Evolutionary conservation across 257 asterid genomes (phyloP).

Genomic region (Pogostemon cablin): DNA sequence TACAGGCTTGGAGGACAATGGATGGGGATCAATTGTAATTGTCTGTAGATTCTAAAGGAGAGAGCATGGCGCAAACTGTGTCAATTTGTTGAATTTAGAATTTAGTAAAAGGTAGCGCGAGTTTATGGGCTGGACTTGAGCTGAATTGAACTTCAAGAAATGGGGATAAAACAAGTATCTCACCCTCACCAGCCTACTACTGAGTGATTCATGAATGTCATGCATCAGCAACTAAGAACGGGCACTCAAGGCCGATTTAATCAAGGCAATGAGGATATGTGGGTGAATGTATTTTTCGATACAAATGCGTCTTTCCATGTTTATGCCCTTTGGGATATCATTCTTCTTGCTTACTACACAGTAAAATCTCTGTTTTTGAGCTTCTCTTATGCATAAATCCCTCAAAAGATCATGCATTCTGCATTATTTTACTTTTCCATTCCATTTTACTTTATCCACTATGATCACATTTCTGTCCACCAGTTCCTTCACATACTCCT

Average conservation of each 20-base stretch:
- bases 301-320: neutral
- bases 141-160: no score
- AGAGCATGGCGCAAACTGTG: neutral
- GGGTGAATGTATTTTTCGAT: neutral
- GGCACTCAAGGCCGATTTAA: neutral
- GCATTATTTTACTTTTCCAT: neutral
- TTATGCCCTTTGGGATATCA: neutral
- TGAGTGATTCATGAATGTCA: neutral
- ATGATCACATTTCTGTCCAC: no score
- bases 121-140: neutral
- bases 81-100: no score
- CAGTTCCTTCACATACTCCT: no score
- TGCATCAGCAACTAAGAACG: neutral
- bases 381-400: constrained; percentile 12
- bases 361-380: neutral
- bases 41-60: constrained; percentile 20
- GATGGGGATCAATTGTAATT: neutral
- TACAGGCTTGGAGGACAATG: no score
- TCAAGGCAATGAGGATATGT: neutral
- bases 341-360: neutral
- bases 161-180: neutral
- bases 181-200: neutral
- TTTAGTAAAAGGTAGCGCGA: neutral
- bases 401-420: constrained; percentile 16
- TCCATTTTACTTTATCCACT: neutral